phyloP scores from a whole-genome alignment of 2,329 filamentous ascomycete genomes.

The Cryphonectria naterciae region DNA sequence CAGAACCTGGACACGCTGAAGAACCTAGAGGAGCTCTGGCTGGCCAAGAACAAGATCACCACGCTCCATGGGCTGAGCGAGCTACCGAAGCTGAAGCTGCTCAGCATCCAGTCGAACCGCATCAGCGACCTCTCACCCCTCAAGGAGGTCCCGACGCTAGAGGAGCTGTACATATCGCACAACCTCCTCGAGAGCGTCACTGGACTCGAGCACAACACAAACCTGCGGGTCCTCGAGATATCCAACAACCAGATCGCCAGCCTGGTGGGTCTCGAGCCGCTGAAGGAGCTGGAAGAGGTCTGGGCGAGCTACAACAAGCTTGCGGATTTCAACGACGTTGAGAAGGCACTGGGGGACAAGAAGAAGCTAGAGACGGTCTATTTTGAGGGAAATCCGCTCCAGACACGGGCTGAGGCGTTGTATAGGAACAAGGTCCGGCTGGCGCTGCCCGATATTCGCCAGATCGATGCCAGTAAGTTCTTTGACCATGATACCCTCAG shows the following conservation, averaged over 20 bases:
- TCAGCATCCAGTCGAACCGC: slow-evolving; percentile 95
- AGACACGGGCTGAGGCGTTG: slow-evolving; percentile 75
- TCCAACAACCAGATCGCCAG: slow-evolving; percentile 83
- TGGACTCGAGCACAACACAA: slow-evolving; percentile 69
- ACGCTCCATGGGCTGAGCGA: slow-evolving; percentile 76
- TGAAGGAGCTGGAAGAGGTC: slow-evolving; percentile 80
- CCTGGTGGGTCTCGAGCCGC: slow-evolving; percentile 70
- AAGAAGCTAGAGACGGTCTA: slow-evolving; percentile 85
- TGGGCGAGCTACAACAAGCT: slow-evolving; percentile 94
- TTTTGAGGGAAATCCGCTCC: slow-evolving; percentile 92
- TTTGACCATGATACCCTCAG: not conserved
- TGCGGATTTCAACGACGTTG: slow-evolving; percentile 78
- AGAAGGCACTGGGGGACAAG: slow-evolving; percentile 77
- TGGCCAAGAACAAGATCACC: slow-evolving; percentile 96
- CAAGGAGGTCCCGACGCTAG: slow-evolving; percentile 71
- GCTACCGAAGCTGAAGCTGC: slow-evolving; percentile 78
- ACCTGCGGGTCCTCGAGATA: slow-evolving; percentile 81
- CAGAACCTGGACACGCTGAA: slow-evolving; percentile 78
- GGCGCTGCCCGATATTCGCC: slow-evolving; percentile 82
- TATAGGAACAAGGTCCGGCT: slow-evolving; percentile 94
- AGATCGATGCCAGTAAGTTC: slow-evolving; percentile 96
- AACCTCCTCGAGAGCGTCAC: slow-evolving; percentile 81
- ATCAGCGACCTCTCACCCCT: slow-evolving; percentile 80
- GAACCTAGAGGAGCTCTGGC: slow-evolving; percentile 86
- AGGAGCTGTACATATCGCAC: slow-evolving; percentile 95